Evolutionary conservation across 1,139 yeast genomes (phyloP).

Genomic region (Fermentozyma sake): DNA sequence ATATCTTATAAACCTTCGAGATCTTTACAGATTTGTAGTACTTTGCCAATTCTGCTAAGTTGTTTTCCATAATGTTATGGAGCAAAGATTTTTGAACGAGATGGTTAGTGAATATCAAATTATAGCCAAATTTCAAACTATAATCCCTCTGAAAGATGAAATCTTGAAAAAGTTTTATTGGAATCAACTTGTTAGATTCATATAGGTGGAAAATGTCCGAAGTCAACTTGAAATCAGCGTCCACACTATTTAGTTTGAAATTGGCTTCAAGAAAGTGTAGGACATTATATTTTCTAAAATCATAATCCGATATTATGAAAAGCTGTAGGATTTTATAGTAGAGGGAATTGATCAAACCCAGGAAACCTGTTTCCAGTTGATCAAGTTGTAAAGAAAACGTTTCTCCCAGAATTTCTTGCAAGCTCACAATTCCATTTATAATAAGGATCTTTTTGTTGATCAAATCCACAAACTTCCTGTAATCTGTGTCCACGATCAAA

Average conservation of each 20-base stretch:
- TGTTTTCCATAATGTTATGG: constrained; percentile 28
- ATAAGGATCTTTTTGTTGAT: constrained; percentile 35
- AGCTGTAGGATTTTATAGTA: constrained; percentile 27
- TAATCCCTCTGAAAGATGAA: constrained; percentile 13
- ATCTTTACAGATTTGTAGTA: constrained; percentile 26
- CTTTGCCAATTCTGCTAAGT: constrained; percentile 24
- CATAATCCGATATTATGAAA: constrained; percentile 28
- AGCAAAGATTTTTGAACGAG: constrained; percentile 14
- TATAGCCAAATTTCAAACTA: constrained; percentile 5
- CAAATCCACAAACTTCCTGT: constrained; percentile 29
- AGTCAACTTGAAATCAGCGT: constrained; percentile 1
- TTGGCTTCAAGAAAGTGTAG: constrained; percentile 17
- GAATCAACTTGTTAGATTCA: constrained; percentile 14
- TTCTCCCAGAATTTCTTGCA: background rate
- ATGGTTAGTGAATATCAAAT: constrained; percentile 7
- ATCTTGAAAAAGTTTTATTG: constrained; percentile 12
- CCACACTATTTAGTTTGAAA: no score
- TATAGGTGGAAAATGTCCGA: constrained; percentile 8
- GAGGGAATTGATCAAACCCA: constrained; percentile 6
- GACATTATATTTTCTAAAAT: constrained; percentile 29
- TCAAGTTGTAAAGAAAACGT: no score
- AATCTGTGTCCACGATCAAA: constrained; percentile 16
- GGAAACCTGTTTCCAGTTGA: constrained; percentile 6
- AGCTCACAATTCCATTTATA: constrained; percentile 12
- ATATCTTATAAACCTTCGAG: constrained; percentile 12